These are phyloP conservation scores for Lepidium didymum DNA, from an alignment of 345 rosid genomes.

Conservation along the genomic window DNA sequence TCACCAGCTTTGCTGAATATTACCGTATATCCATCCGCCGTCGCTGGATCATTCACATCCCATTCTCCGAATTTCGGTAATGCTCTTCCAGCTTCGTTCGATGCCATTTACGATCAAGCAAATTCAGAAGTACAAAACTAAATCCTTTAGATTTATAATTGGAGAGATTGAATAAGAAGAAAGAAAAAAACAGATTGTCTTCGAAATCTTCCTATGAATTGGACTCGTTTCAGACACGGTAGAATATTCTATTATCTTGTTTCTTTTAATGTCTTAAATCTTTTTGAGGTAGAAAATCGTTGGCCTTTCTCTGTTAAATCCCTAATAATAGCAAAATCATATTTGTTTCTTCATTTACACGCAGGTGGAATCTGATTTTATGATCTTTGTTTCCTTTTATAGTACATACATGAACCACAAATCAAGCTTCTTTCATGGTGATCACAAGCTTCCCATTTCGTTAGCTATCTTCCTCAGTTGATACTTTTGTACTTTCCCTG, in stretches of 20 bases:
- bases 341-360: conserved; percentile 19
- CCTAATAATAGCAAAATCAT: conserved; percentile 16
- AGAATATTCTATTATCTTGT: conserved; percentile 15
- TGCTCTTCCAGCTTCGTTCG: conserved; percentile 26
- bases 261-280: conserved; percentile 14
- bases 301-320: conserved; percentile 1
- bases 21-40: conserved; percentile 40
- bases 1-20: conserved; percentile 41
- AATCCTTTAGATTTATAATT: conserved; percentile 11
- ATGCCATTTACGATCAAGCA: conserved; percentile 20
- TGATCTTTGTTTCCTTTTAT: neutral
- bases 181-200: neutral
- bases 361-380: neutral
- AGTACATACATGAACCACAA: neutral
- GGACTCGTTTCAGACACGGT: conserved; percentile 25
- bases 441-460: conserved; percentile 39
- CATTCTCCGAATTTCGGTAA: conserved; percentile 41
- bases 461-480: conserved; percentile 53
- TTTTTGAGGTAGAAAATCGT: conserved; percentile 19
- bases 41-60: conserved; percentile 45
- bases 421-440: neutral
- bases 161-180: neutral
- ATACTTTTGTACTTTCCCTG: conserved; percentile 70
- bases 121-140: too few relatives aligned
- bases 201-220: conserved; percentile 16